These are phyloP conservation scores for Blastobotrys peoriensis DNA, from an alignment of 805 yeast species.

Conservation along the genomic window DNA sequence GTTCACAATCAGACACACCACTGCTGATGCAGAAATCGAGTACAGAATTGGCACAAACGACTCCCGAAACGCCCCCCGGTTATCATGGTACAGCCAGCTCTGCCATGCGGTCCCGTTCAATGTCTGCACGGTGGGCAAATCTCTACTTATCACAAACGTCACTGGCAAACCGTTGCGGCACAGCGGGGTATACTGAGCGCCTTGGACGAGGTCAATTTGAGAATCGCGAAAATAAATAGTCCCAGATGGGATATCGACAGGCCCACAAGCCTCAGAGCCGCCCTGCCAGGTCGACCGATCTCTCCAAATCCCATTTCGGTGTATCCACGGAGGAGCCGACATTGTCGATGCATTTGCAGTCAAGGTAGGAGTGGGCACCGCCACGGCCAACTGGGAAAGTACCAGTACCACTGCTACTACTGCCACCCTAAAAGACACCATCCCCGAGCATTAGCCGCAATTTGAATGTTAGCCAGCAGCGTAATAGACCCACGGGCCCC, in stretches of 20 bases:
- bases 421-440: too few relatives aligned
- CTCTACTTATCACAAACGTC: neutral
- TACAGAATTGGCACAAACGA: constrained; percentile 53
- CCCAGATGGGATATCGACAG: neutral
- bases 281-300: neutral
- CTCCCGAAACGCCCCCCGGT: constrained; percentile 4
- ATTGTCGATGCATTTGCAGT: too few relatives aligned
- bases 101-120: neutral
- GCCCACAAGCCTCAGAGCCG: neutral
- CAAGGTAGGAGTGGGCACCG: too few relatives aligned
- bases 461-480: too few relatives aligned
- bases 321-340: neutral
- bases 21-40: constrained; percentile 58
- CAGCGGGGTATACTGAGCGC: neutral
- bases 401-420: too few relatives aligned
- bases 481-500: too few relatives aligned
- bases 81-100: neutral
- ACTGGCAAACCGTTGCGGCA: neutral
- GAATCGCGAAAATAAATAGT: neutral
- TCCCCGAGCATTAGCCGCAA: too few relatives aligned
- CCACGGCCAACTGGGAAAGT: too few relatives aligned
- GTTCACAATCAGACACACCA: constrained; percentile 53
- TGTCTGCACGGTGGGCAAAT: neutral
- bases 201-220: neutral
- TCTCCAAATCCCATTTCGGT: constrained; percentile 1